These are phyloP conservation scores for Talaromyces piceae DNA, from an alignment of 2,329 filamentous ascomycete species.

Conservation along the genomic window DNA sequence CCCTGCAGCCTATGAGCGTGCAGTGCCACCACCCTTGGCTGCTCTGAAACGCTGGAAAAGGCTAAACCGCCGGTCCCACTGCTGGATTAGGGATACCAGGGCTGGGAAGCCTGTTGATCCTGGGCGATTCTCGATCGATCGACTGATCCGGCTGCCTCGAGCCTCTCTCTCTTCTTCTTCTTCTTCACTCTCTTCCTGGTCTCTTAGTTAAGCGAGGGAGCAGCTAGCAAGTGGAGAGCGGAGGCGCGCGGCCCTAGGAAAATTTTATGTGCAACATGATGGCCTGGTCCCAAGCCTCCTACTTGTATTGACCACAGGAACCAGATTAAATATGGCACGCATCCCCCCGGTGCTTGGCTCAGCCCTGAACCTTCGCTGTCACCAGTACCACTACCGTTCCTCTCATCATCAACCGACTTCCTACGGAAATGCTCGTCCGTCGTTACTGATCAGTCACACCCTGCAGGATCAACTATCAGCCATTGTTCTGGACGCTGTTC, in stretches of 20 bases:
- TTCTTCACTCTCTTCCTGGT: not conserved
- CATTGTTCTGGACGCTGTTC: not conserved
- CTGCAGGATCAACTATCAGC: not conserved
- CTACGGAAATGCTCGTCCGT: not conserved
- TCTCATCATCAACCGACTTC: slow-evolving; percentile 14
- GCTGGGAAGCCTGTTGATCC: not conserved
- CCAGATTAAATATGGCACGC: not conserved
- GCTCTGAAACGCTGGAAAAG: not conserved
- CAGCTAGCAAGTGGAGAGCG: not conserved
- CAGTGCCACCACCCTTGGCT: not conserved
- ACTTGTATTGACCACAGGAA: not conserved
- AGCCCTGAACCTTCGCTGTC: not conserved
- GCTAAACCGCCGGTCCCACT: not conserved
- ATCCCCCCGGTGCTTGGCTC: not conserved
- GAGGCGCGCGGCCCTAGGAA: not conserved
- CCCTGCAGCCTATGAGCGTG: not conserved
- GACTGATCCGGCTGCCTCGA: too few relatives aligned
- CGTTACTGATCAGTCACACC: not conserved
- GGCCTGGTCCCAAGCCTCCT: too few relatives aligned
- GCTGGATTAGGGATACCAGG: not conserved
- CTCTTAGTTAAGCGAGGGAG: too few relatives aligned
- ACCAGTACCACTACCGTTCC: slow-evolving; percentile 12
- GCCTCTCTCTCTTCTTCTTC: too few relatives aligned
- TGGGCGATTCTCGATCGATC: not conserved
- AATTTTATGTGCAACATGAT: not conserved